A percentile compares a stretch with the other conserved stretches of the same genome.
Conservation (phyloP, 805 yeast species). For the Geotrichum ghanense region DNA sequence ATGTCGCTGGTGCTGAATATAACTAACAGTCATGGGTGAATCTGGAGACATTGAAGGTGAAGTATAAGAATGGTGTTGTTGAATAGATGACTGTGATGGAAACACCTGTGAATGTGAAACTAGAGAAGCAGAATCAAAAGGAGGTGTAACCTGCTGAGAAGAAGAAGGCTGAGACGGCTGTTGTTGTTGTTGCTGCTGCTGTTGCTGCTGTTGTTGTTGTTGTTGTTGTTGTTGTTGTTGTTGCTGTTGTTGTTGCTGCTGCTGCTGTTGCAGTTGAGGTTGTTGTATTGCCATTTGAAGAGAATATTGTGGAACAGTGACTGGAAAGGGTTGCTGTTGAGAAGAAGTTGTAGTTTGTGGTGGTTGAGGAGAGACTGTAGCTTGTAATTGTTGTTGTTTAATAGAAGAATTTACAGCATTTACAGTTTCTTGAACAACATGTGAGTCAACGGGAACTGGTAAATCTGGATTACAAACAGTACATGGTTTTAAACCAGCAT, state of each 20-base stretch:
- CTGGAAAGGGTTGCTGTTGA: background rate
- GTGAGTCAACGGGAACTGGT: slow-evolving; percentile 11
- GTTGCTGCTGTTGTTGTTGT: background rate
- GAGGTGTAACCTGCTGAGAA: background rate
- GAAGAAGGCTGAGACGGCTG: background rate
- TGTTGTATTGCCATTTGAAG: background rate
- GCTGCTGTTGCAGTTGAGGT: background rate
- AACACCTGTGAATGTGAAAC: background rate
- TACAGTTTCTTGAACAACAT: slow-evolving; percentile 37
- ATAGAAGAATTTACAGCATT: slow-evolving; percentile 42
- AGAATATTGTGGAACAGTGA: background rate
- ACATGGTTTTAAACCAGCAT: slow-evolving; percentile 41
- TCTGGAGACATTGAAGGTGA: background rate
- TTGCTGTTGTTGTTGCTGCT: background rate
- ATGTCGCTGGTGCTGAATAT: background rate
- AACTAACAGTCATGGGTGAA: background rate
- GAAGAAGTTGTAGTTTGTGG: background rate
- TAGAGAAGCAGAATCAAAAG: too few relatives aligned
- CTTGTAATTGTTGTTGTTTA: slow-evolving; percentile 33
- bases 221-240: background rate
- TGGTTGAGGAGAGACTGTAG: background rate
- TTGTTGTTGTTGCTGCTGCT: background rate
- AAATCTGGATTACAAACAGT: slow-evolving; percentile 41
- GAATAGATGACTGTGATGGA: background rate
- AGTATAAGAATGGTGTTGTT: background rate